A percentile compares a stretch with the other conserved stretches of the same genome.
Conservation (phyloP, 768 basidiomycete genomes). For the Suillus variegatus region DNA sequence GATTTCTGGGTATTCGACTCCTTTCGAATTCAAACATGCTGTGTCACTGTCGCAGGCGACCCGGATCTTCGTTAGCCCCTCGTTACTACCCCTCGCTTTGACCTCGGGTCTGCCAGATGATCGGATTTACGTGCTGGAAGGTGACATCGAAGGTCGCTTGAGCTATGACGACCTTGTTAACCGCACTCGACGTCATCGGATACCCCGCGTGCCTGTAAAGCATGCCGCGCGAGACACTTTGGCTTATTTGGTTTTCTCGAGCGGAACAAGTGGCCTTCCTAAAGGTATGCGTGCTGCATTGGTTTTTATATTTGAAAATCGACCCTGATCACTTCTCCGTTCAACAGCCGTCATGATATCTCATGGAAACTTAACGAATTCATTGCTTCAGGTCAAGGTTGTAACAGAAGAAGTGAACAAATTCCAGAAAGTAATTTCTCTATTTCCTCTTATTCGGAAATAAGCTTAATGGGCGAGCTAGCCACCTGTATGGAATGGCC, state of each 20-base stretch:
- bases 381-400: constrained; percentile 41
- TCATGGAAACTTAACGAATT: constrained; percentile 59
- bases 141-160: constrained; percentile 38
- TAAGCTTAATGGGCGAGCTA: constrained; percentile 18
- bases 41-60: constrained; percentile 51
- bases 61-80: constrained; percentile 53
- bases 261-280: constrained; percentile 75
- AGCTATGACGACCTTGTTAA: constrained; percentile 49
- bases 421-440: constrained; percentile 40
- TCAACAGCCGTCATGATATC: constrained; percentile 69
- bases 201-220: constrained; percentile 44
- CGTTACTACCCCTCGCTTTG: constrained; percentile 43
- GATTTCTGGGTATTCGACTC: constrained; percentile 56
- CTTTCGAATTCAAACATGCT: constrained; percentile 54
- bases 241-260: constrained; percentile 75
- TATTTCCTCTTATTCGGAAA: neutral
- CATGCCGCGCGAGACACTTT: constrained; percentile 53
- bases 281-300: constrained; percentile 52
- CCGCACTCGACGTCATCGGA: constrained; percentile 34
- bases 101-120: constrained; percentile 39
- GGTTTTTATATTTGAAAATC: constrained; percentile 8
- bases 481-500: constrained; percentile 41
- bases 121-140: constrained; percentile 51
- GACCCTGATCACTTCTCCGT: neutral
- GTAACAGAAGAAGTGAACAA: constrained; percentile 31